Base-by-base conservation (phyloP, 2,329 filamentous ascomycete genomes). In the Fusarium multiceps region DNA sequence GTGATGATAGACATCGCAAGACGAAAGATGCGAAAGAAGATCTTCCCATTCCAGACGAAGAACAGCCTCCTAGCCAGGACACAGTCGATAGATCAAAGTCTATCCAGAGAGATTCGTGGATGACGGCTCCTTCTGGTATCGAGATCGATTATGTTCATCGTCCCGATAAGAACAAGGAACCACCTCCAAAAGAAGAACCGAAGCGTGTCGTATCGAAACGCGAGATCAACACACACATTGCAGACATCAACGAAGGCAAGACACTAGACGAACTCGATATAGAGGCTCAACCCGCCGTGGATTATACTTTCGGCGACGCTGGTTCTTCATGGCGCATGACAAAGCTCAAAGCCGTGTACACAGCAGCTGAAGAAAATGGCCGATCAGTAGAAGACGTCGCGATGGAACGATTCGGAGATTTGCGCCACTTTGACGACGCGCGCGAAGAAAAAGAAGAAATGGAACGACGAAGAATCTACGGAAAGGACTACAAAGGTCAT, bases 251-350 rank as follows among this genome's bases (percentile, higher is more conserved):
- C 37, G 84, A 87, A 14, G 86, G 87, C 4, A 89, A 71, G 32
- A 47, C 61, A 1, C 32, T 74, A 3, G 72, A 75, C 1, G 66
- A 73, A 4, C 62, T 68, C 0, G 53, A 70, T 0, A 54, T 85
- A 1, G 81, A 88, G 46, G 84, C 89, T 55, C 87, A 92, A 59
- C 71, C 77, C 27, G 75, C 65, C 0, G 88, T 97, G 11, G 84
- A 88, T 61, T 99, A 98, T 77, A 92, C 83, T 0, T 97, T 99
- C 79, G 96, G 97, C 20, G 96, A 99, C 78, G 82, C 88, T 9
- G 95, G 96, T 0, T 95, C 94, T 16, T 89, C 93, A 74, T 99
- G 97, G 96, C 90, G 97, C 51, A 97, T 99, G 94, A 97, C 92
- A 8, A 98, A 94, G 79, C 87, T 99, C 32, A 94, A 92, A 71